phyloP scores from a whole-genome alignment of 257 asterid species.

The Rubia yunnanensis region DNA sequence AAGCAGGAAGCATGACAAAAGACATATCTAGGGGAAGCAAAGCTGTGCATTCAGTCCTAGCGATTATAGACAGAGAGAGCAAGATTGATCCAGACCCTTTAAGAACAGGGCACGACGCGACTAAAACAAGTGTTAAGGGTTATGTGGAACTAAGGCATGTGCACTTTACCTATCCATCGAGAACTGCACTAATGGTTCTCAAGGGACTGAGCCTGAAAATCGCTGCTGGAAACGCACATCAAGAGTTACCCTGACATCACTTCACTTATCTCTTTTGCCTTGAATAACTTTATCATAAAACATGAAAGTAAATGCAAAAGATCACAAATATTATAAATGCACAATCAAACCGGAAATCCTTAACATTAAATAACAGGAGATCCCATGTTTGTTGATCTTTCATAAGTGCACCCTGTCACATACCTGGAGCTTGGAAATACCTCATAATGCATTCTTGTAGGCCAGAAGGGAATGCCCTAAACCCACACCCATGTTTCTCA shows the following conservation, averaged over 20 bases:
- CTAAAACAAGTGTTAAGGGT: too few relatives aligned
- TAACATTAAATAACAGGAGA: neutral
- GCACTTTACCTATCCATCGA: constrained; percentile 53
- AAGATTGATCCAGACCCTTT: constrained; percentile 52
- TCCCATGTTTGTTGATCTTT: constrained; percentile 1
- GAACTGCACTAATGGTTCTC: constrained; percentile 51
- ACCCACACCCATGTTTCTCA: constrained; percentile 95
- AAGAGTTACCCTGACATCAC: constrained; percentile 1
- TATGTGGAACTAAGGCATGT: constrained; percentile 47
- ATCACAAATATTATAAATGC: neutral
- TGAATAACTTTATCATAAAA: neutral
- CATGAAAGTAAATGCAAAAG: too few relatives aligned
- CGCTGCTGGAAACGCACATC: constrained; percentile 44
- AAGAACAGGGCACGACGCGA: constrained; percentile 23
- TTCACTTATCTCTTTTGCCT: neutral
- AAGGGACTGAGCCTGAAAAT: constrained; percentile 50
- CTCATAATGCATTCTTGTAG: constrained; percentile 68
- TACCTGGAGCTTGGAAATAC: constrained; percentile 83
- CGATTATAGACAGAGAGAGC: constrained; percentile 48
- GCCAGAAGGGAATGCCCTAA: constrained; percentile 84
- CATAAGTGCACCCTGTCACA: neutral
- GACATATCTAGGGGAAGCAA: too few relatives aligned
- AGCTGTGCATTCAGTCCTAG: constrained; percentile 67
- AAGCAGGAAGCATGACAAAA: too few relatives aligned
- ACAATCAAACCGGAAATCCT: neutral